phyloP scores from a whole-genome alignment of 176 grass and related monocot species.

The Oropetium thomaeum region DNA sequence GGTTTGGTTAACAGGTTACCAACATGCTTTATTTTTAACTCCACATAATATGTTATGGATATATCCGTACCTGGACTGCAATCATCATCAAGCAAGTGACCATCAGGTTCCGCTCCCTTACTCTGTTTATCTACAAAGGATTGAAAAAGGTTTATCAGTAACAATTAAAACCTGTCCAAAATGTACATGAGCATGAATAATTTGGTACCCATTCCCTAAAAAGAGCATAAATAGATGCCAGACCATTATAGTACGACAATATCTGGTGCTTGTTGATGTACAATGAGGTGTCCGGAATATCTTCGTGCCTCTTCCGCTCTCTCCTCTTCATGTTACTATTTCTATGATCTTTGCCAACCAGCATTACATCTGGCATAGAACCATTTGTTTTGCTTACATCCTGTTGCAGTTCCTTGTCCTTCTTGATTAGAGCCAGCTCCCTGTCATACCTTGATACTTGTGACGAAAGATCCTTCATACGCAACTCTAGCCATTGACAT shows the following conservation, averaged over 20 bases:
- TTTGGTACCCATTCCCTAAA: conserved; percentile 18
- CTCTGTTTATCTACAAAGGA: conserved; percentile 46
- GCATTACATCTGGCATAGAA: conserved; percentile 51
- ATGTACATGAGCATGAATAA: conserved; percentile 15
- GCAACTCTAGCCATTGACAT: conserved; percentile 82
- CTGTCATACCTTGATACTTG: conserved; percentile 84
- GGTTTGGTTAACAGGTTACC: background rate
- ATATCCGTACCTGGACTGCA: conserved; percentile 37
- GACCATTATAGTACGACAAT: conserved; percentile 90
- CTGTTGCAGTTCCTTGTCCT: conserved; percentile 61
- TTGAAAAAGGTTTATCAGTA: conserved; percentile 4
- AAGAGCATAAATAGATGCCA: conserved; percentile 12
- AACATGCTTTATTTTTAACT: conserved; percentile 8
- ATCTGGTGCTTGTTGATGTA: conserved; percentile 67
- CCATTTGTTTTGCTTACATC: conserved; percentile 54
- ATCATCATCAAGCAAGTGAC: conserved; percentile 65
- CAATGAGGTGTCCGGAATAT: conserved; percentile 45
- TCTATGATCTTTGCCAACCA: conserved; percentile 34
- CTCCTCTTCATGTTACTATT: conserved; percentile 74
- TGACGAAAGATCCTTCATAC: conserved; percentile 65
- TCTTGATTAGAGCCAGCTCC: conserved; percentile 61
- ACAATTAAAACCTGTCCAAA: conserved; percentile 3
- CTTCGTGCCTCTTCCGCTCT: conserved; percentile 75
- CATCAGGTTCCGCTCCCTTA: conserved; percentile 61
- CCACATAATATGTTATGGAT: conserved; percentile 4